phyloP scores from a whole-genome alignment of 306 rosid genomes.

The Elaeagnus macrophylla region DNA sequence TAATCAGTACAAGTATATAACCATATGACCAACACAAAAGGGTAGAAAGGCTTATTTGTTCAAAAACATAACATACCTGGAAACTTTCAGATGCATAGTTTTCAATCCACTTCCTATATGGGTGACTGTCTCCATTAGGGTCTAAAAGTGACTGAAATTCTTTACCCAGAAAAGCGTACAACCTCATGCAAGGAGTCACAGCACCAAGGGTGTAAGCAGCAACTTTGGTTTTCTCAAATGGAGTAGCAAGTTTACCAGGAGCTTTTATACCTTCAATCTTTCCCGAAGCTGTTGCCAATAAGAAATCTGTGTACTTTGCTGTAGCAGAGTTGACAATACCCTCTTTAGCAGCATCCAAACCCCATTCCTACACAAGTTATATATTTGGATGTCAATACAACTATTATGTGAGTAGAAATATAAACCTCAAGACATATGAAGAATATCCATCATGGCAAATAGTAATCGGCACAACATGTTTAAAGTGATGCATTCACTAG shows the following conservation, averaged over 20 bases:
- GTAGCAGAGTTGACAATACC: background rate
- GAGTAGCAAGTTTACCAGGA: slow-evolving; percentile 16
- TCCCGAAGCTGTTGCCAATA: slow-evolving; percentile 20
- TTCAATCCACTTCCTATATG: slow-evolving; percentile 14
- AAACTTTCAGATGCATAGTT: slow-evolving; percentile 7
- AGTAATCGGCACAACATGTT: too few species aligned
- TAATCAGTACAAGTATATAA: background rate
- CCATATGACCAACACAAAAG: background rate
- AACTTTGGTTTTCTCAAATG: slow-evolving; percentile 19
- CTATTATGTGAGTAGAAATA: too few species aligned
- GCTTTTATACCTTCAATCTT: slow-evolving; percentile 15
- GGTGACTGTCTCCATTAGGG: slow-evolving; percentile 8
- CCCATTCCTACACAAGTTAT: slow-evolving; percentile 9
- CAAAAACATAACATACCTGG: slow-evolving; percentile 6
- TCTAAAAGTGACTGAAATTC: slow-evolving; percentile 4
- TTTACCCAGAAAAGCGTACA: slow-evolving; percentile 1
- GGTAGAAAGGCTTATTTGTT: background rate
- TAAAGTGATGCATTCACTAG: too few species aligned
- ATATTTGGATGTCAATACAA: too few species aligned
- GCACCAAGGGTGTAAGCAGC: slow-evolving; percentile 19
- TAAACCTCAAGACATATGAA: too few species aligned
- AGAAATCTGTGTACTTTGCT: slow-evolving; percentile 12
- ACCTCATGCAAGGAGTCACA: slow-evolving; percentile 20
- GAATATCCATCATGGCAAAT: too few species aligned
- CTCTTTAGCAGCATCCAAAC: background rate